phyloP scores from a whole-genome alignment of 2,329 filamentous ascomycete species.

The Eutypella sp. region DNA sequence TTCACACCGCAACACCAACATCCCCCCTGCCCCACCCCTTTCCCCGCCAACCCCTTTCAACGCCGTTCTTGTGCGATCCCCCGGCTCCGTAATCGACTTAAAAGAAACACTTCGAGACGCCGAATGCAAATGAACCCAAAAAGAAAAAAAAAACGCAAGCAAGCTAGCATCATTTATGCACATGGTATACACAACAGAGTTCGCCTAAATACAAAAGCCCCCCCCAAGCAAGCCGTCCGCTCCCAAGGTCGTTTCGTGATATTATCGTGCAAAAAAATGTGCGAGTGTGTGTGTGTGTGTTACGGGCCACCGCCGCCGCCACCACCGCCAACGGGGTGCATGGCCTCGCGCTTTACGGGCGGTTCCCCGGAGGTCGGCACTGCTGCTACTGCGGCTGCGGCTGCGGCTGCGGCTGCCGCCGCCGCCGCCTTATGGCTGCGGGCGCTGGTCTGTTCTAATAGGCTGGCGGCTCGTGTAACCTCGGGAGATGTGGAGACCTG shows the following conservation, averaged over 20 bases:
- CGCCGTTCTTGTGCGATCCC: neutral
- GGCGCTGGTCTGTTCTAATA: constrained; percentile 27
- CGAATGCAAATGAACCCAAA: constrained; percentile 25
- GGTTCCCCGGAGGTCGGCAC: constrained; percentile 11
- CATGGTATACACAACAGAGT: constrained; percentile 22
- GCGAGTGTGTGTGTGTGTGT: too few relatives aligned
- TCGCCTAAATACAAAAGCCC: constrained; percentile 17
- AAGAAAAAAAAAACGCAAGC: constrained; percentile 3
- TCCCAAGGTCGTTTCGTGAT: too few relatives aligned
- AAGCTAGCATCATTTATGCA: constrained; percentile 13
- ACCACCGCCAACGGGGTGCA: constrained; percentile 24
- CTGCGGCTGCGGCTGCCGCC: constrained; percentile 7
- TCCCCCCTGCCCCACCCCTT: too few relatives aligned
- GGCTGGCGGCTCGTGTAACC: constrained; percentile 32
- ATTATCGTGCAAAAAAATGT: too few relatives aligned
- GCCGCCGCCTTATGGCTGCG: constrained; percentile 21
- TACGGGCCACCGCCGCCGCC: too few relatives aligned
- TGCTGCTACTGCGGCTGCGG: constrained; percentile 6
- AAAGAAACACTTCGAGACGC: constrained; percentile 15
- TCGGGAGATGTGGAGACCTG: constrained; percentile 38
- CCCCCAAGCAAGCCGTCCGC: constrained; percentile 21
- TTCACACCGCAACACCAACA: too few relatives aligned
- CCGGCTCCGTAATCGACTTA: too few relatives aligned
- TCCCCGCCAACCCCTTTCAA: too few relatives aligned
- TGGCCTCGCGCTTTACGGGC: constrained; percentile 24